Conservation (phyloP, 768 basidiomycete genomes). For the Lyophyllum semitale region DNA sequence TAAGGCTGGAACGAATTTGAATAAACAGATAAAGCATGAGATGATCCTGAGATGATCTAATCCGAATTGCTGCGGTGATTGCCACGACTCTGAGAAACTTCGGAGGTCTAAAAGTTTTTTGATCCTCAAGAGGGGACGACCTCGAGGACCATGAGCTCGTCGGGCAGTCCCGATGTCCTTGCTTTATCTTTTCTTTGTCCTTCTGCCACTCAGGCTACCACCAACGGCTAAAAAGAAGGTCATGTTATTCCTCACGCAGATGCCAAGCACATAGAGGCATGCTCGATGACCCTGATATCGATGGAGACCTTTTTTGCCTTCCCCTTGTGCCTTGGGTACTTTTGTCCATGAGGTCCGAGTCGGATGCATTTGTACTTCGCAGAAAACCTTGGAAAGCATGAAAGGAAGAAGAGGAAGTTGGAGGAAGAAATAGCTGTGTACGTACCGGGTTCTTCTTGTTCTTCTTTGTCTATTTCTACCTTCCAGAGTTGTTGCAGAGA, state of each 20-base stretch:
- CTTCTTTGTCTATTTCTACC: neutral
- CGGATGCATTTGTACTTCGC: neutral
- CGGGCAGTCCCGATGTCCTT: neutral
- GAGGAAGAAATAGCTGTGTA: neutral
- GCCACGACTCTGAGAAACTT: conserved; percentile 13
- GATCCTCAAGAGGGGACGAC: neutral
- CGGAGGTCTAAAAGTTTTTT: neutral
- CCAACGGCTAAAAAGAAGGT: neutral
- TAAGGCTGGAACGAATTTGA: too few species aligned
- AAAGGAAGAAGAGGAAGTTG: neutral
- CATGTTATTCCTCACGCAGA: neutral
- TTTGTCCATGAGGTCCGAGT: neutral
- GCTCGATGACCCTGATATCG: too few species aligned
- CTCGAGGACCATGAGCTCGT: neutral
- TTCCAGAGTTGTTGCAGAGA: too few species aligned
- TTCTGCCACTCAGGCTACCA: too few species aligned
- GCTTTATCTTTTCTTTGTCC: neutral
- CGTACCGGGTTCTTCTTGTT: neutral
- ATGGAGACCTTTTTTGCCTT: too few species aligned
- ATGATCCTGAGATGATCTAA: conserved; percentile 26
- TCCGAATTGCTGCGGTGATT: conserved; percentile 19
- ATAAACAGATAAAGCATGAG: too few species aligned
- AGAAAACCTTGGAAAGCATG: neutral
- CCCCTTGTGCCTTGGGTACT: neutral
- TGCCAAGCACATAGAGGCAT: neutral